Evolutionary conservation across 805 yeast species (phyloP).

Genomic region (Candida anglica): DNA sequence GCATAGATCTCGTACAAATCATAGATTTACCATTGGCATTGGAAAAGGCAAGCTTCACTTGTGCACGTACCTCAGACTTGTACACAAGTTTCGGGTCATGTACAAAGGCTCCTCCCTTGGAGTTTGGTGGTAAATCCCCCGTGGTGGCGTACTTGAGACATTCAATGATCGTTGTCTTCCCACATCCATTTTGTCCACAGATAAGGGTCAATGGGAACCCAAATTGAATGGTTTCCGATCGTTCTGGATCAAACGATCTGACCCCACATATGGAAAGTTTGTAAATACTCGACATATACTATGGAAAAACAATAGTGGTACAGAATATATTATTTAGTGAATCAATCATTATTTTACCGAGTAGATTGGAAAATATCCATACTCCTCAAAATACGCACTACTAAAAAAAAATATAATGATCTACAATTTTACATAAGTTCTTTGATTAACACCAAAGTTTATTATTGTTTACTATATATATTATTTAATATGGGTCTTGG

Average conservation of each 20-base stretch:
- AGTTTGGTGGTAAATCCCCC: constrained; percentile 92
- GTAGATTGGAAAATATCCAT: no score
- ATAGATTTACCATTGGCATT: constrained; percentile 69
- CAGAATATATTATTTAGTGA: background rate
- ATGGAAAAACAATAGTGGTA: no score
- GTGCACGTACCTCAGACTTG: constrained; percentile 78
- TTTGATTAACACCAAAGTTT: no score
- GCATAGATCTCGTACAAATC: constrained; percentile 86
- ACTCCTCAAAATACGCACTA: no score
- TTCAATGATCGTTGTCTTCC: constrained; percentile 94
- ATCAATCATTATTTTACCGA: no score
- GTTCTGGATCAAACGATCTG: constrained; percentile 84
- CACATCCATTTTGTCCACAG: constrained; percentile 95
- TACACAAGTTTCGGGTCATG: constrained; percentile 86
- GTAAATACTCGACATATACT: constrained; percentile 36
- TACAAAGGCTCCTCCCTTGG: constrained; percentile 93
- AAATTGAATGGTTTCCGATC: constrained; percentile 82
- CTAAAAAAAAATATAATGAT: no score
- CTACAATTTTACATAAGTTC: no score
- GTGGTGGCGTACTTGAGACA: constrained; percentile 92
- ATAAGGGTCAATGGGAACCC: constrained; percentile 88
- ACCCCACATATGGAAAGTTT: constrained; percentile 70
- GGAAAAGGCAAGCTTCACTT: constrained; percentile 81
- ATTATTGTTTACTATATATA: no score
- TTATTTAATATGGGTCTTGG: constrained; percentile 45